Percentiles rank a stretch among this genome's conserved stretches.
phyloP scores from a whole-genome alignment of 2,329 filamentous ascomycete species.

The Pseudodiploospora longispora region DNA sequence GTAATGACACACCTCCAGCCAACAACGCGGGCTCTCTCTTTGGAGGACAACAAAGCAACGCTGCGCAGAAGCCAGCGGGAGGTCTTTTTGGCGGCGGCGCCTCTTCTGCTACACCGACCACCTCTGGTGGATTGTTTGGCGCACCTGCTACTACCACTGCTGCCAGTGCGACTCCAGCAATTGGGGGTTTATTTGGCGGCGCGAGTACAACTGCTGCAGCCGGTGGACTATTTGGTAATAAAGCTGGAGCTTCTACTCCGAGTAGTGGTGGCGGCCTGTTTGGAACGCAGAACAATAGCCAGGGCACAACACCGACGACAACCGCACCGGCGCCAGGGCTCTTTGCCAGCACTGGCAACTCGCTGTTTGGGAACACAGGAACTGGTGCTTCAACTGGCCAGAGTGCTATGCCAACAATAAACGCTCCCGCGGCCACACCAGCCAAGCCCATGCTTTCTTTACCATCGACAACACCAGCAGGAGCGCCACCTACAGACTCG shows the following conservation, averaged over 20 bases:
- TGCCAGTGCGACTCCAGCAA: conserved; percentile 21
- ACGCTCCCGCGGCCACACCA: conserved; percentile 24
- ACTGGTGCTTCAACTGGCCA: conserved; percentile 4
- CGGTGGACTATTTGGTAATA: conserved; percentile 17
- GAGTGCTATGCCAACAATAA: conserved; percentile 8
- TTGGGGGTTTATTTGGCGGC: conserved; percentile 17
- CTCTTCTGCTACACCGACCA: conserved; percentile 20
- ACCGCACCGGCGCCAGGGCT: conserved; percentile 7
- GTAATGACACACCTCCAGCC: conserved; percentile 20
- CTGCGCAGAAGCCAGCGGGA: conserved; percentile 20
- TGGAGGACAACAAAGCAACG: conserved; percentile 21
- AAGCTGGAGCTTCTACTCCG: conserved; percentile 16
- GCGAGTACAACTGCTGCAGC: conserved; percentile 13
- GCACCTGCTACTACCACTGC: conserved; percentile 15
- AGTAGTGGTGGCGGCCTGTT: conserved; percentile 14
- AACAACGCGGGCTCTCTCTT: conserved; percentile 21
- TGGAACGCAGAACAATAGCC: conserved; percentile 17
- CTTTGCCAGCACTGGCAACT: conserved; percentile 10
- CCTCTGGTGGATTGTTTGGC: conserved; percentile 24
- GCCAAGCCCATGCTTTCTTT: conserved; percentile 41
- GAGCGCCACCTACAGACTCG: conserved; percentile 39
- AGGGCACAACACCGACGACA: conserved; percentile 5
- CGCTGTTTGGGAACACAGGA: conserved; percentile 11
- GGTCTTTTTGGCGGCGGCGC: conserved; percentile 17
- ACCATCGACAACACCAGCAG: conserved; percentile 47